phyloP scores from a whole-genome alignment of 768 basidiomycete genomes.

The Amyloporia xantha region DNA sequence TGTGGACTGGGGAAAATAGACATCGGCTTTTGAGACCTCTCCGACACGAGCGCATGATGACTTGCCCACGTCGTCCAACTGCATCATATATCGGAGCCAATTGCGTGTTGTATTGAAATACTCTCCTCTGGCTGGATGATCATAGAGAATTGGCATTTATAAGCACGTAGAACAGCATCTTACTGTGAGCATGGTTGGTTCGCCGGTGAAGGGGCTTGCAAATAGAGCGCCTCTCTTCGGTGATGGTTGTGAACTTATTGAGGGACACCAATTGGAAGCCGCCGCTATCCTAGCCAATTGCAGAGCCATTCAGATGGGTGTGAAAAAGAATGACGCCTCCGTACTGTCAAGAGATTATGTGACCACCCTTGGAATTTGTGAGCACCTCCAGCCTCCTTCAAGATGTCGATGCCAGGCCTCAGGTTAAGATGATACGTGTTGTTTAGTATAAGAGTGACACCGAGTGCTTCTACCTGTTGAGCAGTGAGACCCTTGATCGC shows the following conservation, averaged over 20 bases:
- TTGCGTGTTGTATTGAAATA: constrained; percentile 83
- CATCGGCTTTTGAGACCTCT: not conserved
- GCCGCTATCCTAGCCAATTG: constrained; percentile 70
- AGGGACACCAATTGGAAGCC: constrained; percentile 86
- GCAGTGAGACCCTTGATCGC: constrained; percentile 89
- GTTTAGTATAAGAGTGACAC: constrained; percentile 78
- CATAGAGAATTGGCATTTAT: too few species aligned
- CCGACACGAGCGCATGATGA: constrained; percentile 7
- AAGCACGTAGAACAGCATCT: too few species aligned
- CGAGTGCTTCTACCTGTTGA: constrained; percentile 76
- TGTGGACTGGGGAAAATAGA: constrained; percentile 47
- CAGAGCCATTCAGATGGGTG: not conserved
- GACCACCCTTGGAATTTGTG: constrained; percentile 89
- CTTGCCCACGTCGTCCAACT: constrained; percentile 85
- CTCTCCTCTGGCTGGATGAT: constrained; percentile 86
- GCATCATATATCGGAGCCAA: constrained; percentile 96
- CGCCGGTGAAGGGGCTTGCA: constrained; percentile 77
- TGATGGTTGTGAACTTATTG: constrained; percentile 78
- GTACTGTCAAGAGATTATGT: constrained; percentile 74
- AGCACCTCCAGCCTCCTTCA: constrained; percentile 76
- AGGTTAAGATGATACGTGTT: constrained; percentile 89
- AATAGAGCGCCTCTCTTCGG: constrained; percentile 87
- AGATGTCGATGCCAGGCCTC: constrained; percentile 71
- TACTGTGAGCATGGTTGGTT: constrained; percentile 85
- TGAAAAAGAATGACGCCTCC: not conserved